A percentile compares a stretch with the other conserved stretches of the same genome.
These are phyloP conservation scores for Dalbergia cultrata DNA, from an alignment of 306 rosid genomes.

Conservation along the genomic window DNA sequence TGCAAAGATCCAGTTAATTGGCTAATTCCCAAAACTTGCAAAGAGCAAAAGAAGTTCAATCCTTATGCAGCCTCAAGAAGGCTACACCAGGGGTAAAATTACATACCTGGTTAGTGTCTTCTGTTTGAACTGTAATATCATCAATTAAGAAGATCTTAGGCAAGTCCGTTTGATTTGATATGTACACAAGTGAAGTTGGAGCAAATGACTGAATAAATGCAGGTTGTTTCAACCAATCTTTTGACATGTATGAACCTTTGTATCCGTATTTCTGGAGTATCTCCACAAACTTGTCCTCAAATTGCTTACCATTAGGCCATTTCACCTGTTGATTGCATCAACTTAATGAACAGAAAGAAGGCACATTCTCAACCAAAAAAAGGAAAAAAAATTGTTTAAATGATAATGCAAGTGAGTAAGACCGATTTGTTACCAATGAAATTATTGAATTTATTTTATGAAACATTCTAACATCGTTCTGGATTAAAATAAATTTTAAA, in stretches of 20 bases:
- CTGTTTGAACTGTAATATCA: constrained; percentile 62
- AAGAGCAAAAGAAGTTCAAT: not conserved
- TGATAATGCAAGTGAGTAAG: not conserved
- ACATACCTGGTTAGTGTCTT: constrained; percentile 77
- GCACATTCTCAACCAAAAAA: not conserved
- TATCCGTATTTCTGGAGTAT: constrained; percentile 76
- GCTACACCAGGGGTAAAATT: constrained; percentile 1
- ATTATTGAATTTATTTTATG: too few species aligned
- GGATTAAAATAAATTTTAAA: too few species aligned
- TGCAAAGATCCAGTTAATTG: not conserved
- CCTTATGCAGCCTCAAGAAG: not conserved
- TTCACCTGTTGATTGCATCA: constrained; percentile 60
- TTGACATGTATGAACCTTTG: constrained; percentile 72
- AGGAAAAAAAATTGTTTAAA: too few species aligned
- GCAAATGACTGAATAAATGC: constrained; percentile 80
- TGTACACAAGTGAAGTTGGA: constrained; percentile 67
- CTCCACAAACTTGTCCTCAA: constrained; percentile 76
- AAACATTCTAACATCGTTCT: too few species aligned
- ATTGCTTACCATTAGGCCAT: constrained; percentile 60
- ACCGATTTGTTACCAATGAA: not conserved
- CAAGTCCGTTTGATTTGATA: constrained; percentile 67
- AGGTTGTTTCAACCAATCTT: constrained; percentile 75
- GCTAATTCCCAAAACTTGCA: not conserved
- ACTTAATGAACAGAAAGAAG: constrained; percentile 30
- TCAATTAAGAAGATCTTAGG: constrained; percentile 73